phyloP scores from a whole-genome alignment of 139 green algal species.

The Picochlorum sp. region DNA sequence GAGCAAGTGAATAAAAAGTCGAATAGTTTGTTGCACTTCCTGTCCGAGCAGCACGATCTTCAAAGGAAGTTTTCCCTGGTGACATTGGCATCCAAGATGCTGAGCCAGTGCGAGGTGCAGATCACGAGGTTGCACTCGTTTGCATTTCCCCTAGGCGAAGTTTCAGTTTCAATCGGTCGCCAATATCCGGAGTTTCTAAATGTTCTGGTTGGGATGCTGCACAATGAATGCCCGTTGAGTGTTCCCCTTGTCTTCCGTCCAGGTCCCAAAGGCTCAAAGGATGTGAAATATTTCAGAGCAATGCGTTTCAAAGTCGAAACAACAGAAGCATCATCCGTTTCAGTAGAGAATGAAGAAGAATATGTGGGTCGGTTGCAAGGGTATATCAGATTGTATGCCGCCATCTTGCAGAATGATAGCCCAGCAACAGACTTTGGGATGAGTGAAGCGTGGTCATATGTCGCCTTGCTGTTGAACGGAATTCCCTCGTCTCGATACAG shows the following conservation, averaged over 20 bases:
- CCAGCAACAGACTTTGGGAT: slow-evolving; percentile 38
- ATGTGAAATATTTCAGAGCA: slow-evolving; percentile 21
- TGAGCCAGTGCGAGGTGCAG: slow-evolving; percentile 50
- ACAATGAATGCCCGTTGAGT: slow-evolving; percentile 40
- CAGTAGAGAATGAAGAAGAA: slow-evolving; percentile 34
- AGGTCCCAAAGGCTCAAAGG: slow-evolving; percentile 15
- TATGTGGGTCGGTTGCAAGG: slow-evolving; percentile 37
- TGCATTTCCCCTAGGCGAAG: slow-evolving; percentile 55
- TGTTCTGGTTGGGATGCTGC: slow-evolving; percentile 36
- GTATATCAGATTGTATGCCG: slow-evolving; percentile 53
- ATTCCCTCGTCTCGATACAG: slow-evolving; percentile 48
- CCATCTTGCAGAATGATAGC: slow-evolving; percentile 50
- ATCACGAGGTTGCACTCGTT: slow-evolving; percentile 46
- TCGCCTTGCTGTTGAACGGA: slow-evolving; percentile 48
- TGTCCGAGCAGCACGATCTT: slow-evolving; percentile 26
- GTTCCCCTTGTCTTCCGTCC: slow-evolving; percentile 33
- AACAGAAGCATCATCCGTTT: not conserved
- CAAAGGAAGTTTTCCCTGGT: slow-evolving; percentile 38
- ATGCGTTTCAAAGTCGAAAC: slow-evolving; percentile 35
- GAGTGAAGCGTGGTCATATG: slow-evolving; percentile 43
- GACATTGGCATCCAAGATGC: slow-evolving; percentile 48
- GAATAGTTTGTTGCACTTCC: slow-evolving; percentile 32
- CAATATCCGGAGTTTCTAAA: slow-evolving; percentile 42
- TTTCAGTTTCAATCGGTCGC: slow-evolving; percentile 44
- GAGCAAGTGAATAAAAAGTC: slow-evolving; percentile 47